These are phyloP conservation scores for Trametes cingulata DNA, from an alignment of 768 basidiomycete genomes.

Conservation along the genomic window DNA sequence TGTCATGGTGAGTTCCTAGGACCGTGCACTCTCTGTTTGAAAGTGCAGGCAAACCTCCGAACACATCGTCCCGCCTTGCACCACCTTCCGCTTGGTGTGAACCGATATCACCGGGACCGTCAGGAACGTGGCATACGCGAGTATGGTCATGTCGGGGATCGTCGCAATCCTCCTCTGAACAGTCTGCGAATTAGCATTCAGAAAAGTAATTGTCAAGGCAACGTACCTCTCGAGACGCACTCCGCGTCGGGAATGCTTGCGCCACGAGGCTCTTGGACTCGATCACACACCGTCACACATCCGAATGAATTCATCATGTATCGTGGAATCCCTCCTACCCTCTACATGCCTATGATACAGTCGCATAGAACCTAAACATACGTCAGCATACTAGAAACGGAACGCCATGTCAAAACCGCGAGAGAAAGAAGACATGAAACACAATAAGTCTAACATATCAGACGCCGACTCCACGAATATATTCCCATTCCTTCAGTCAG, in stretches of 20 bases:
- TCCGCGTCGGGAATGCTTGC: not conserved
- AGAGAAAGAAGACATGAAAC: not conserved
- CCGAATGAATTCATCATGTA: not conserved
- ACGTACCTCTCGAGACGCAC: constrained; percentile 2
- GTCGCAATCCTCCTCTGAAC: constrained; percentile 2
- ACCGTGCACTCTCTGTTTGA: not conserved
- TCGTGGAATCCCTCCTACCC: not conserved
- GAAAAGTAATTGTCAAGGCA: constrained; percentile 14
- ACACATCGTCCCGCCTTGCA: not conserved
- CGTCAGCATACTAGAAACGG: constrained; percentile 1
- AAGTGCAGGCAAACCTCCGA: not conserved
- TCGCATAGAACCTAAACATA: constrained; percentile 7
- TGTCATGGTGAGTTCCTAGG: constrained; percentile 14
- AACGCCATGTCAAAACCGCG: constrained; percentile 1
- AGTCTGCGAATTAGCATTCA: not conserved
- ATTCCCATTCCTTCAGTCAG: constrained; percentile 1
- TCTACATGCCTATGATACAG: not conserved
- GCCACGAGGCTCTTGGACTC: constrained; percentile 2
- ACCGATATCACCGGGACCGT: constrained; percentile 14
- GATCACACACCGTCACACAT: not conserved
- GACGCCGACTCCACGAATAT: not conserved
- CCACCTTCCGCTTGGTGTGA: not conserved
- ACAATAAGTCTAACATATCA: constrained; percentile 1
- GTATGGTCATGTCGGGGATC: constrained; percentile 20
- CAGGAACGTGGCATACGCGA: constrained; percentile 6